These are phyloP conservation scores for Claviceps sp. DNA, from an alignment of 2,329 filamentous ascomycete species.

Conservation along the genomic window DNA sequence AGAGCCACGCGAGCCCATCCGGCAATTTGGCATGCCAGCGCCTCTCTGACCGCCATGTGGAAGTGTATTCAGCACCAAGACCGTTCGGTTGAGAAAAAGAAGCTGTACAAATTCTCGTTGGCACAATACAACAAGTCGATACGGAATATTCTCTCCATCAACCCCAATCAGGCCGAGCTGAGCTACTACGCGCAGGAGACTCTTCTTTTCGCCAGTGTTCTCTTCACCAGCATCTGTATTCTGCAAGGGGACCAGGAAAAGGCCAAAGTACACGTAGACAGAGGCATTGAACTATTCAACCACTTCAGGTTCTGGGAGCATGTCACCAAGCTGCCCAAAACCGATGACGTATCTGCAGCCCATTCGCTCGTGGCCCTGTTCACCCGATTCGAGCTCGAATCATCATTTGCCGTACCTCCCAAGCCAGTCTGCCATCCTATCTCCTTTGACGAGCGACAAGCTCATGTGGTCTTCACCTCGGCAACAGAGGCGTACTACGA, in stretches of 20 bases:
- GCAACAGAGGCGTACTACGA: slow-evolving; percentile 2
- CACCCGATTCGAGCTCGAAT: slow-evolving; percentile 6
- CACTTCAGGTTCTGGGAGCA: slow-evolving; percentile 8
- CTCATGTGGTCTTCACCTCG: neutral
- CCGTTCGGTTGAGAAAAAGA: slow-evolving; percentile 13
- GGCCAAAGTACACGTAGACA: slow-evolving; percentile 6
- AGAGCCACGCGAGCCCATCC: slow-evolving; percentile 3
- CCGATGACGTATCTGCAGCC: slow-evolving; percentile 1
- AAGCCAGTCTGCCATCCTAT: neutral
- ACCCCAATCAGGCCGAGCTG: neutral
- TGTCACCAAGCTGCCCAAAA: neutral
- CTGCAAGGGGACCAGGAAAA: slow-evolving; percentile 7
- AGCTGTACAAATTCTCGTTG: slow-evolving; percentile 6
- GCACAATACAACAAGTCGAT: slow-evolving; percentile 8
- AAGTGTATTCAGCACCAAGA: slow-evolving; percentile 12
- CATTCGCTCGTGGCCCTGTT: slow-evolving; percentile 8
- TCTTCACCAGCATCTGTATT: slow-evolving; percentile 7
- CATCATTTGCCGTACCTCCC: neutral
- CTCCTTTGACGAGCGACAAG: neutral
- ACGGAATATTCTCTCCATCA: slow-evolving; percentile 4
- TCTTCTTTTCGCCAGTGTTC: slow-evolving; percentile 8
- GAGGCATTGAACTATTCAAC: slow-evolving; percentile 6
- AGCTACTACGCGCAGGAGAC: slow-evolving; percentile 4
- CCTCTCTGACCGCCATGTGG: slow-evolving; percentile 3
- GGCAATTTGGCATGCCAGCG: slow-evolving; percentile 5